Base-by-base conservation (phyloP, 257 asterid genomes). In the Eustoma russellianum region DNA sequence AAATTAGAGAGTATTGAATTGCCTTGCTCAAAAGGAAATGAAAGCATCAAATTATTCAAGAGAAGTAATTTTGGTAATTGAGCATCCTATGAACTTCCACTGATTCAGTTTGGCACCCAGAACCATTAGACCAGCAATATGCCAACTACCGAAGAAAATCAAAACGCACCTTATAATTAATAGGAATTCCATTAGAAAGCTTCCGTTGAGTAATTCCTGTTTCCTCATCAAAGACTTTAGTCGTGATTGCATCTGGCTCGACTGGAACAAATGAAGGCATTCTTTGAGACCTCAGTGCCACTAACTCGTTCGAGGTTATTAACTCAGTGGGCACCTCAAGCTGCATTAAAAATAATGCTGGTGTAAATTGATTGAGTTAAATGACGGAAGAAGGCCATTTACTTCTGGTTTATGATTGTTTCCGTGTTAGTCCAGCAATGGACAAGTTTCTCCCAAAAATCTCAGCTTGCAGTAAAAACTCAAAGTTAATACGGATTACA, bases 151-250 rank as follows among this genome's bases (percentile, higher is more conserved):
- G 24, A 14, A 15, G 52, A 52, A 51, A 17, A 6, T 33, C 38
- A 59, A 52, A 44, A 44, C 13, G 33, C 65, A 88, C 99, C 94
- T 76, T 83, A 83, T 85, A 92, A 73, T 92, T 92, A 40, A 88
- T 82, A 66, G 97, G 94, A 74, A 92, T 86, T 66, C 99, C 99
- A 75, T 92, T 92, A 38, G 99, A 92, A 78, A 92, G 99, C 61
- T 85, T 78, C 59, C 89, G 78, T 66, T 85, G 97, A 51, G 76
- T 63, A 19, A 92, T 88, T 66, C 97, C 94, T 3, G 97, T 92
- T 56, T 88, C 97, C 66, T 75, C 73, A 67, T 92, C 97, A 72
- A 55, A 76, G 65, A 76, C 67, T 76, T 79, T 88, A 33, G 80
- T 73, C 62, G 35, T 41, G 44, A 72, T 65, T 48, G 66, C 77